Evolutionary conservation across 257 asterid genomes (phyloP), one percentile per base, ranked within the genome.

Genomic region (Cynanchum wilfordii): DNA sequence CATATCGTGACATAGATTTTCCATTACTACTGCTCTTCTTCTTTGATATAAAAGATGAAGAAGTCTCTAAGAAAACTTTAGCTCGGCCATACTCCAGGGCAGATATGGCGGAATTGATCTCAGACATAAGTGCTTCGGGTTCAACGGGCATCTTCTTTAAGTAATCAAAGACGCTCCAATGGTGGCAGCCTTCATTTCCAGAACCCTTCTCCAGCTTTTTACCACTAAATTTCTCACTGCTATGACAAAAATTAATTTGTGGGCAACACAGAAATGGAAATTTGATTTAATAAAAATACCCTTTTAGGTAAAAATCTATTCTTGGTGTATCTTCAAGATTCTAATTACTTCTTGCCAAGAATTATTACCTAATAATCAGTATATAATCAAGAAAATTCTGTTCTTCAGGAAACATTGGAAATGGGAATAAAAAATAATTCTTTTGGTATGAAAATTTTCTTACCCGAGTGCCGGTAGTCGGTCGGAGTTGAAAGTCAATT

Each of bases 91-190:
- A 83, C 79, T 87, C 96, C 2, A 89, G 83, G 55, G 84, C 70
- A 45, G 88, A 79, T 74, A 86, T 85, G 64, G 91, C 91, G 45
- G 89, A 77, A 74, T 88, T 77, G 6, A 86, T 83, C 82, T 86
- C 88, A n/a, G 87, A 79, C 89, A 87, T 86, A 16, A 89, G 85
- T 22, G 80, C 82, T 70, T 89, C 90, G 2, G 96, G 90, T 38
- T 81, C 71, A 22, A 66, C 27, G 44, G 83, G 78, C 42, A 77
- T 78, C 51, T 74, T 62, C 77, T 85, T 87, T 27, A 86, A 82
- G 25, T 82, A 84, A 42, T 89, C 93, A 74, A 75, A 87, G 55
- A 84, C 89, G 56, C 74, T 80, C 92, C 96, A 87, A 1, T 67
- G 78, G 40, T 45, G 66, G 25, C 75, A 63, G 25, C 76, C 82